Base-by-base conservation (phyloP, 208 protist genomes). In the Leishmania lainsoni region DNA sequence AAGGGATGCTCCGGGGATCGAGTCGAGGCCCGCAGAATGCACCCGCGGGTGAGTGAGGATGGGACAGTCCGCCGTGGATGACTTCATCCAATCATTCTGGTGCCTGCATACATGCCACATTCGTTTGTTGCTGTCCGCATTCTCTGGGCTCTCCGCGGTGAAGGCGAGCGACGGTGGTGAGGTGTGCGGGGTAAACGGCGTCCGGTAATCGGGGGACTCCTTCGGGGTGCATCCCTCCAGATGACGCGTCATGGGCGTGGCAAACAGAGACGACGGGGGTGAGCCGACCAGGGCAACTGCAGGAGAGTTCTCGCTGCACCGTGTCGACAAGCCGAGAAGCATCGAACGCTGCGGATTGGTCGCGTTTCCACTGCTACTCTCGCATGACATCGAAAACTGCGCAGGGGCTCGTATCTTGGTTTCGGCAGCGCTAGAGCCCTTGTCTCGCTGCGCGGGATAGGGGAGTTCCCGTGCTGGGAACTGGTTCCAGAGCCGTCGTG, bases 401-500 rank as follows among this genome's bases (percentile, higher is more conserved):
- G 54, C 49, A 10, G 51, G 39, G 32, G 56, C 32, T 9, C 54
- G 56, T 29, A 51, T 56, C 32, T 65, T 56, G 20, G 4, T 17
- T 4, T 32, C 74, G 74, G 17, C 48, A 29, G 22, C 29, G 56
- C 56, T 26, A 0, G 20, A 0, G 6, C 16, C 17, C 72, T 76
- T 76, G 49, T 63, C n/a, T 32, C n/a, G 72, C 26, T 1, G n/a
- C 0, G 72, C 20, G 68, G 42, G 72, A 29, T n/a, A 76, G 20
- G 54, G 32, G 56, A 32, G 56, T 56, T 66, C 54, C 32, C 39
- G 74, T 29, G 29, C 54, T 3, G 56, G 39, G 52, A 65, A n/a
- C 51, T 77, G 51, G 35, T 32, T 77, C 74, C 74, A 49, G 52
- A 77, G 49, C 3, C 74, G 74, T 16, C 56, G 74, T 20, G 74